Evolutionary conservation across 345 rosid species (phyloP).

Genomic region (Moricandia moricandioides): DNA sequence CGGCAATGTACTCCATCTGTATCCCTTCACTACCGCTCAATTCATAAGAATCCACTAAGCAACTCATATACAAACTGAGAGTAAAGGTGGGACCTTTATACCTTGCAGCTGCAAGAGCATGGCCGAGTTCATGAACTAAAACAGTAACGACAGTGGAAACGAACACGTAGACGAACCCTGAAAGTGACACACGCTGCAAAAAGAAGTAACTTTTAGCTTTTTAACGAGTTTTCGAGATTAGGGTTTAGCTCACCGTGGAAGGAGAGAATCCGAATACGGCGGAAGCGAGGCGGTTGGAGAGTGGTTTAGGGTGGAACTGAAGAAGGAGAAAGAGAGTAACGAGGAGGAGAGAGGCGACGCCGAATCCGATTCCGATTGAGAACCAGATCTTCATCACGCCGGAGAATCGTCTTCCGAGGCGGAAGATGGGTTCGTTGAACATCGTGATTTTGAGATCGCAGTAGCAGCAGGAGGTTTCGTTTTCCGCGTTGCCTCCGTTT

Average conservation of each 20-base stretch:
- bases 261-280: conserved; percentile 46
- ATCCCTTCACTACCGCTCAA: conserved; percentile 82
- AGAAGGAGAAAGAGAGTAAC: conserved; percentile 42
- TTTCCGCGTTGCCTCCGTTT: background rate
- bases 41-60: conserved; percentile 41
- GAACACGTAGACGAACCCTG: conserved; percentile 47
- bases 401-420: conserved; percentile 62
- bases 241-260: conserved; percentile 30
- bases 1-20: conserved; percentile 72
- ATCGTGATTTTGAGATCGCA: conserved; percentile 57
- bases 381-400: conserved; percentile 57
- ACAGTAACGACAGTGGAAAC: conserved; percentile 72
- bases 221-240: background rate
- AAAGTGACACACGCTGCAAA: conserved; percentile 48
- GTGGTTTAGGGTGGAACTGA: conserved; percentile 18
- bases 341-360: conserved; percentile 52
- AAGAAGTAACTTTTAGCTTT: background rate
- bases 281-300: conserved; percentile 25
- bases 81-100: conserved; percentile 24
- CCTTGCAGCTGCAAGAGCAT: conserved; percentile 90
- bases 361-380: conserved; percentile 76
- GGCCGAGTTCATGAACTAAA: conserved; percentile 78
- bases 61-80: conserved; percentile 16
- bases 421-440: conserved; percentile 50
- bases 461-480: conserved; percentile 46